A percentile compares a stretch with the other conserved stretches of the same genome.
These are phyloP conservation scores for Colletotrichum paranaense DNA, from an alignment of 2,329 filamentous ascomycete species.

Conservation along the genomic window DNA sequence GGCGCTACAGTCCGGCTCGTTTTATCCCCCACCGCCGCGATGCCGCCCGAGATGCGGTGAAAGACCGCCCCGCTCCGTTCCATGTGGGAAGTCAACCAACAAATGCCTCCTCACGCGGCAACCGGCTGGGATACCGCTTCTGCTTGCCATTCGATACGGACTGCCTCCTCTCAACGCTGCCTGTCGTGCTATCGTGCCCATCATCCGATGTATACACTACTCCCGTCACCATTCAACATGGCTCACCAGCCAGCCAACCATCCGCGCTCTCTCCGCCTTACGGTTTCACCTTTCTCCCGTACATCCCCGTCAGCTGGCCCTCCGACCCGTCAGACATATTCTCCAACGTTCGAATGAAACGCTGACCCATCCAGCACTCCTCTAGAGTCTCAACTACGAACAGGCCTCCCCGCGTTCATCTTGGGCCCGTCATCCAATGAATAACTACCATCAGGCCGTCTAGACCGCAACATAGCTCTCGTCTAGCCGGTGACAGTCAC, in stretches of 20 bases:
- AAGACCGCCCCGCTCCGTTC: slow-evolving; percentile 26
- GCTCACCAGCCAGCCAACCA: slow-evolving; percentile 22
- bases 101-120: slow-evolving; percentile 2
- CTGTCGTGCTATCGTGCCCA: neutral
- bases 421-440: slow-evolving; percentile 20
- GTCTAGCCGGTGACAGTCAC: slow-evolving; percentile 5
- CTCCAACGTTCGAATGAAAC: slow-evolving; percentile 30
- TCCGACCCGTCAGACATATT: slow-evolving; percentile 16
- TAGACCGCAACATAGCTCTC: neutral
- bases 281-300: slow-evolving; percentile 26
- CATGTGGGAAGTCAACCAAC: slow-evolving; percentile 15
- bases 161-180: slow-evolving; percentile 11
- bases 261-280: slow-evolving; percentile 18
- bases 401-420: slow-evolving; percentile 17
- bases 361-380: slow-evolving; percentile 19
- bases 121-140: slow-evolving; percentile 10
- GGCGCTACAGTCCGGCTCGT: slow-evolving; percentile 25
- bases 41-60: slow-evolving; percentile 33
- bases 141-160: slow-evolving; percentile 7
- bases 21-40: slow-evolving; percentile 26
- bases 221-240: slow-evolving; percentile 17
- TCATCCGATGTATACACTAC: slow-evolving; percentile 21
- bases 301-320: slow-evolving; percentile 28
- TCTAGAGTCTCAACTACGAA: slow-evolving; percentile 14
- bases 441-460: slow-evolving; percentile 4